phyloP scores from a whole-genome alignment of 164 flowering plant species.

The Macadamia tetraphylla region DNA sequence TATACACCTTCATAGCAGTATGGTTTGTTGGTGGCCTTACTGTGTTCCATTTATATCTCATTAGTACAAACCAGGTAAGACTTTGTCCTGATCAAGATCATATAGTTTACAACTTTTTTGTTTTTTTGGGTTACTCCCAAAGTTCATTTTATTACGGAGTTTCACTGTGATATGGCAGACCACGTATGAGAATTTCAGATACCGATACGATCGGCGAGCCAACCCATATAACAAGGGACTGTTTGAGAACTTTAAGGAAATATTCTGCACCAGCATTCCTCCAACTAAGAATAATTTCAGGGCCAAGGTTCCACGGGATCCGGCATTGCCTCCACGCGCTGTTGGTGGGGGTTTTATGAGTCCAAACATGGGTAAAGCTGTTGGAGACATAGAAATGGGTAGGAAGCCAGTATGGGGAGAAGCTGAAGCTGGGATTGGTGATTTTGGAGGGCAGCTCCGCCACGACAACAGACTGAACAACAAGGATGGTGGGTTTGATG shows the following conservation, averaged over 20 bases:
- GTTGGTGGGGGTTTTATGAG: slow-evolving; percentile 53
- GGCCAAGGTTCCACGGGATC: slow-evolving; percentile 45
- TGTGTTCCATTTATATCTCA: slow-evolving; percentile 85
- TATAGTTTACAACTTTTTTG: background rate
- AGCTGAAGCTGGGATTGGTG: slow-evolving; percentile 34
- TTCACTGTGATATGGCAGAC: slow-evolving; percentile 46
- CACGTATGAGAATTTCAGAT: slow-evolving; percentile 64
- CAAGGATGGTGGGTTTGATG: slow-evolving; percentile 48
- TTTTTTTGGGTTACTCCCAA: background rate
- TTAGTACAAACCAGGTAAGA: slow-evolving; percentile 81
- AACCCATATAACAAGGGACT: slow-evolving; percentile 64
- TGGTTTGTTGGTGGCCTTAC: slow-evolving; percentile 99
- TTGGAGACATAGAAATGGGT: slow-evolving; percentile 78
- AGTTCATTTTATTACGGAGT: no score
- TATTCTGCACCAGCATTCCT: slow-evolving; percentile 47
- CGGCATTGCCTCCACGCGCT: slow-evolving; percentile 34
- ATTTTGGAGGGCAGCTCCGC: slow-evolving; percentile 42
- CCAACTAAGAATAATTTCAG: slow-evolving; percentile 64
- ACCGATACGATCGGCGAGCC: slow-evolving; percentile 51
- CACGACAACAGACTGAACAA: slow-evolving; percentile 36
- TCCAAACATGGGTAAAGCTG: slow-evolving; percentile 59
- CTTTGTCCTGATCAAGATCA: background rate
- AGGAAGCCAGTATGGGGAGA: slow-evolving; percentile 76
- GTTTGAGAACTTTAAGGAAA: slow-evolving; percentile 45
- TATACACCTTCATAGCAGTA: slow-evolving; percentile 78